Percentiles rank a stretch among this genome's conserved stretches.
Conservation (phyloP, 75 land plant species). For the Cupressus sempervirens region DNA sequence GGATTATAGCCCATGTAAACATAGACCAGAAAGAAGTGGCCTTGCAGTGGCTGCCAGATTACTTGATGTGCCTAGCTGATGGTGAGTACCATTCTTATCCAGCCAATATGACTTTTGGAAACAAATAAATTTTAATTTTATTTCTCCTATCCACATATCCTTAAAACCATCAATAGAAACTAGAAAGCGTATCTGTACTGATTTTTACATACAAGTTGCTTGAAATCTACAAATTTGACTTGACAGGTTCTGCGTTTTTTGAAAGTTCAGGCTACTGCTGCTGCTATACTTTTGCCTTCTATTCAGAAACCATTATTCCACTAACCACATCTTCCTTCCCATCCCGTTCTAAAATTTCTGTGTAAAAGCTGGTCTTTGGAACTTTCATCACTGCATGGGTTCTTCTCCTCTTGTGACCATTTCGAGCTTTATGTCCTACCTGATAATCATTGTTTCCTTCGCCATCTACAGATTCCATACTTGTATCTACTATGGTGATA, state of each 20-base stretch:
- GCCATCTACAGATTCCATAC: slow-evolving; percentile 8
- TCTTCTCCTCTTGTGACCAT: slow-evolving; percentile 7
- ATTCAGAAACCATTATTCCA: slow-evolving; percentile 11
- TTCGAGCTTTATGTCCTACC: neutral
- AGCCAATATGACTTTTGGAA: neutral
- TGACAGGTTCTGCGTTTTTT: neutral
- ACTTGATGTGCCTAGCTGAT: neutral
- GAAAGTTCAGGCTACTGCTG: neutral
- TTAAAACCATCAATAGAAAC: neutral
- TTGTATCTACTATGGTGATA: slow-evolving; percentile 12
- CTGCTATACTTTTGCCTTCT: neutral
- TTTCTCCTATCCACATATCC: neutral
- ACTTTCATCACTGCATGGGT: slow-evolving; percentile 13
- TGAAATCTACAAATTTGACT: neutral
- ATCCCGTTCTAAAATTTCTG: slow-evolving; percentile 7
- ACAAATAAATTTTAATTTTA: neutral
- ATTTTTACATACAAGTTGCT: neutral
- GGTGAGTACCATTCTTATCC: neutral
- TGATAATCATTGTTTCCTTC: slow-evolving; percentile 3
- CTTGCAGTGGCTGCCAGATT: neutral
- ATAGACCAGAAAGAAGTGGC: neutral
- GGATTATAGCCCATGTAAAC: neutral
- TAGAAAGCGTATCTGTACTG: neutral
- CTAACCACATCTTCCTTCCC: slow-evolving; percentile 1
- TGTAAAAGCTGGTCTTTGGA: slow-evolving; percentile 2